Evolutionary conservation across 352 stramenopile genomes (phyloP).

Genomic region (Pythium aquatile): DNA sequence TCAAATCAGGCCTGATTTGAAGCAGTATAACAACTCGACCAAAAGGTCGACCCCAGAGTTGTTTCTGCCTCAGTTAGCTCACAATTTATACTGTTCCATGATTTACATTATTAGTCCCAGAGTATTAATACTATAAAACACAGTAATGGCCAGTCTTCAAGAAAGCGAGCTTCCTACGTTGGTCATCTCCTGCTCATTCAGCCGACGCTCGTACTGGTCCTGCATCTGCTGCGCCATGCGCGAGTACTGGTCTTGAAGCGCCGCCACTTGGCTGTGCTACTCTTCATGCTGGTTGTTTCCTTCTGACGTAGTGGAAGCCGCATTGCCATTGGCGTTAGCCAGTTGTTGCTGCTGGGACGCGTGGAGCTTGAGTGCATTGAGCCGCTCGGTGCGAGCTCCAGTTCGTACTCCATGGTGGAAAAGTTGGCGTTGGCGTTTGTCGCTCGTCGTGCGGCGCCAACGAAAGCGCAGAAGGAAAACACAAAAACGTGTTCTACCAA

Average conservation of each 20-base stretch:
- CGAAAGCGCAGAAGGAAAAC: constrained; percentile 1
- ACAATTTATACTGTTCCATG: no score
- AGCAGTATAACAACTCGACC: no score
- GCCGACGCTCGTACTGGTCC: constrained; percentile 42
- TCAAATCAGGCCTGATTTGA: no score
- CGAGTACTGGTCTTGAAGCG: constrained; percentile 22
- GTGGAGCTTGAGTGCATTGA: constrained; percentile 65
- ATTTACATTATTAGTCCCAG: no score
- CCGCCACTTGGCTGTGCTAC: neutral
- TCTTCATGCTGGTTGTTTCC: constrained; percentile 17
- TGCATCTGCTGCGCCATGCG: constrained; percentile 39
- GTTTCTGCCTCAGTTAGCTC: no score
- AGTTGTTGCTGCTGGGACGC: neutral
- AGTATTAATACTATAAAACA: no score
- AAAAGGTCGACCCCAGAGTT: no score
- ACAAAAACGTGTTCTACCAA: neutral
- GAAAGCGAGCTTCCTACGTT: no score
- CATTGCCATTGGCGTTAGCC: neutral
- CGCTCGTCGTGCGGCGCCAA: neutral
- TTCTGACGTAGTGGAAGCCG: neutral
- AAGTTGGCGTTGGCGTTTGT: no score
- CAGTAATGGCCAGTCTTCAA: no score
- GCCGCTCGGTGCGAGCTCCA: constrained; percentile 72
- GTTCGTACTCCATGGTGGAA: constrained; percentile 35
- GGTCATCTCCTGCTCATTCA: constrained; percentile 40